These are phyloP conservation scores for Schizosaccharomyces octosporus DNA, from an alignment of 805 yeast species.

Conservation along the genomic window DNA sequence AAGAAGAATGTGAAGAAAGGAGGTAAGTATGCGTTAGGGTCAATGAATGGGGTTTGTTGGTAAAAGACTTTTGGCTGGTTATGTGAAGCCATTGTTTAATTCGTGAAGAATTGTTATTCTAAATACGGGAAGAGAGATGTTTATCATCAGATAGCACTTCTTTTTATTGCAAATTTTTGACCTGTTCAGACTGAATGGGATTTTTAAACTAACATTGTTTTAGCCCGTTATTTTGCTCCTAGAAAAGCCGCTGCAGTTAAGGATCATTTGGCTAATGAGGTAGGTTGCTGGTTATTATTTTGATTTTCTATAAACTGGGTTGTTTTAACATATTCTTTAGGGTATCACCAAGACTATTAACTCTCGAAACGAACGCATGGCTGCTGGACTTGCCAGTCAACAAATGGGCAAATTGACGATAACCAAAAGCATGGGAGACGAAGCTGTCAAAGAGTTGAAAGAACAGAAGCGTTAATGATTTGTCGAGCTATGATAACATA, in stretches of 20 bases:
- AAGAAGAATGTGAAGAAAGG: conserved; percentile 1
- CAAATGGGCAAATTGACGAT: neutral
- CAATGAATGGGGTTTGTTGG: neutral
- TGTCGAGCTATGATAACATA: neutral
- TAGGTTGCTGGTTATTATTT: neutral
- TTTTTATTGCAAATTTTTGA: no score
- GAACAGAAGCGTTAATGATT: neutral
- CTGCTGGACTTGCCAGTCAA: neutral
- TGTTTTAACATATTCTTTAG: neutral
- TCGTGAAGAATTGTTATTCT: no score
- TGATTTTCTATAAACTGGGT: neutral
- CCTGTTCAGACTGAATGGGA: neutral
- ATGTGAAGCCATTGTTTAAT: no score
- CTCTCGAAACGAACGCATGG: neutral
- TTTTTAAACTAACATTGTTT: neutral
- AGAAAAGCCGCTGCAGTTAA: neutral
- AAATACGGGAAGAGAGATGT: no score
- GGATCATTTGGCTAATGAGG: neutral
- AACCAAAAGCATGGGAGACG: neutral
- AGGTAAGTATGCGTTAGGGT: neutral
- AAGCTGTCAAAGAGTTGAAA: neutral
- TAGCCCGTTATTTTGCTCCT: neutral
- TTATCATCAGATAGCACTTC: no score
- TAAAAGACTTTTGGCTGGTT: no score
- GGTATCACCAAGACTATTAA: neutral